Conservation (phyloP, 495 filamentous ascomycete species). For the Podospora anserina region DNA sequence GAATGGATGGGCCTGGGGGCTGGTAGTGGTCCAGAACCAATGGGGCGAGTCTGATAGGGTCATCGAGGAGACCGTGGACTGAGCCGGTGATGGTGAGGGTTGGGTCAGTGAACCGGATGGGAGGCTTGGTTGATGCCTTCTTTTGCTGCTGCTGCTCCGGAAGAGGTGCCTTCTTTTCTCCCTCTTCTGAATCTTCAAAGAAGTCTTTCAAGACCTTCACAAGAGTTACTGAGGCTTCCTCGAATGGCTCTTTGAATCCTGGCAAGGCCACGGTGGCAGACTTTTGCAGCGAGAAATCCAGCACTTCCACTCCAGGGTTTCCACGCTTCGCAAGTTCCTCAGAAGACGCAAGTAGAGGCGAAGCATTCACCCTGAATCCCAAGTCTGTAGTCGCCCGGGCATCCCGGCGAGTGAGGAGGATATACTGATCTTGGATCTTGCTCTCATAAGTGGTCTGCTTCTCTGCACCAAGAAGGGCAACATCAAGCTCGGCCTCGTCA, state of each 20-base stretch:
- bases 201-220: background rate
- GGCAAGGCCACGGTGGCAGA: slow-evolving; percentile 39
- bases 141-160: background rate
- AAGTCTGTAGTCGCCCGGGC: slow-evolving; percentile 22
- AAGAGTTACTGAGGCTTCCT: slow-evolving; percentile 9
- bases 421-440: slow-evolving; percentile 23
- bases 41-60: slow-evolving; percentile 23
- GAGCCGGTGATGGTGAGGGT: slow-evolving; percentile 26
- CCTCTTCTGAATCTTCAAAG: background rate
- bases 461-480: background rate
- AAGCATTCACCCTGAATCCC: slow-evolving; percentile 22
- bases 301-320: slow-evolving; percentile 2
- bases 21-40: slow-evolving; percentile 26
- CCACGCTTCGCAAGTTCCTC: slow-evolving; percentile 7
- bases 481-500: slow-evolving; percentile 1
- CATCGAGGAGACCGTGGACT: slow-evolving; percentile 27
- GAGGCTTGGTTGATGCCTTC: background rate
- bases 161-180: background rate
- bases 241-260: slow-evolving; percentile 23
- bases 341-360: slow-evolving; percentile 1
- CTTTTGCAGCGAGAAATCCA: slow-evolving; percentile 37
- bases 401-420: slow-evolving; percentile 20
- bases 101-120: slow-evolving; percentile 21
- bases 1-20: slow-evolving; percentile 26
- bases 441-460: slow-evolving; percentile 11